Base-by-base conservation (phyloP, 345 rosid genomes). In the Eucalyptus regnans region DNA sequence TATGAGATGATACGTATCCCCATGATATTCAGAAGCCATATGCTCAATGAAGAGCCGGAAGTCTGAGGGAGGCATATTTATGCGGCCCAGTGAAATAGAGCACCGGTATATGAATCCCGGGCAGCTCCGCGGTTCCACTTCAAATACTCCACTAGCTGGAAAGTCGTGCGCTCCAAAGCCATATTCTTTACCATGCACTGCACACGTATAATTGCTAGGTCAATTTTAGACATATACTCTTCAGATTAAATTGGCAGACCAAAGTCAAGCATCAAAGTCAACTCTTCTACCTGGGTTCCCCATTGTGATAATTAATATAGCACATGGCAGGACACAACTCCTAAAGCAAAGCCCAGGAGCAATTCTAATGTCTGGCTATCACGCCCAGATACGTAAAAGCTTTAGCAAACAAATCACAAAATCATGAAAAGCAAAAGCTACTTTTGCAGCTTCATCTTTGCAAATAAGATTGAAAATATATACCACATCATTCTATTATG, bases 171-270 rank as follows among this genome's bases (percentile, higher is more conserved):
- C 97, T 89, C 97, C 97, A 87, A 94, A 96, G 37, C 96, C 95
- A 52, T 95, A 96, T 91, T 96, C 98, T 89, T 94, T 96, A n/a
- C 97, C 96, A 44, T 95, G 98, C 87, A 96, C 98, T 96, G 96
- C 87, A n/a, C 25, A 50, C 10, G n/a, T 3, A 33, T 18, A 50
- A 31, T 22, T 33, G 64, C 56, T 86, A 71, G 83, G 83, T 76
- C 27, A 76, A 27, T 56, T 33, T 44, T 51, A 86, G 8, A 23
- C 7, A 37, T 71, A 37, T 37, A 18, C 46, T 37, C 83, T 71
- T 41, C 46, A 76, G 12, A 76, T 33, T 37, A 37, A 71, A 71
- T 44, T 10, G 83, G 27, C 27, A 76, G 27, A 76, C 83, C 27
- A 76, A 76, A 41, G 83, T 76, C 48, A 37, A 76, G 83, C 83